A percentile compares a stretch with the other conserved stretches of the same genome.
phyloP scores from a whole-genome alignment of 2,329 filamentous ascomycete species.

The Epicoccum sorghinum region DNA sequence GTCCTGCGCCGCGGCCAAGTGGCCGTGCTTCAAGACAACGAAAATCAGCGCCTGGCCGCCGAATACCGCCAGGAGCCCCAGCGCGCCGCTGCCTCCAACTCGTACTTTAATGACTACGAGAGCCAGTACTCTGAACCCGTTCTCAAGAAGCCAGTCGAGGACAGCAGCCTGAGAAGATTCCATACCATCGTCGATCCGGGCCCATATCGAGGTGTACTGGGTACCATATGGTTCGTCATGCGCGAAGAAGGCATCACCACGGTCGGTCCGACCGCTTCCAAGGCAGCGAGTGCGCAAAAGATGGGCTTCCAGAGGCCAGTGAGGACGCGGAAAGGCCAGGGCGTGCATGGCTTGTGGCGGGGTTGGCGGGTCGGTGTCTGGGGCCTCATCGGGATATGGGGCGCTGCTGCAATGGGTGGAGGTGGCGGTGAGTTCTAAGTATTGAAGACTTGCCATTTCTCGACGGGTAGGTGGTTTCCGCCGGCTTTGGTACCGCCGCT shows the following conservation, averaged over 20 bases:
- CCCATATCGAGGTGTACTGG: conserved; percentile 82
- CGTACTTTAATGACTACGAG: conserved; percentile 6
- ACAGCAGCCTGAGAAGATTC: conserved; percentile 44
- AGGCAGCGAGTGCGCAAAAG: conserved; percentile 32
- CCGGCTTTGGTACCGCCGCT: no score
- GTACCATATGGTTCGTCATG: conserved; percentile 87
- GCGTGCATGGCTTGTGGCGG: conserved; percentile 70
- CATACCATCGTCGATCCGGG: conserved; percentile 82
- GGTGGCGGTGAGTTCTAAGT: conserved; percentile 46
- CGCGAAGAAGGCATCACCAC: conserved; percentile 74
- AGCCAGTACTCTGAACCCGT: conserved; percentile 10
- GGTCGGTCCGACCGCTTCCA: conserved; percentile 30
- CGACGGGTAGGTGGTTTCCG: background rate
- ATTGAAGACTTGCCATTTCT: background rate
- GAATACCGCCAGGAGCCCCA: conserved; percentile 32
- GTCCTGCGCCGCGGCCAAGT: conserved; percentile 89
- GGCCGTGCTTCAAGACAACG: conserved; percentile 58
- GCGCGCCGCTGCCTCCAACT: background rate
- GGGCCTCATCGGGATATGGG: conserved; percentile 77
- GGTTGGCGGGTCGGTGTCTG: conserved; percentile 81
- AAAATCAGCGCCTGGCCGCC: conserved; percentile 35
- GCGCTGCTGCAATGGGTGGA: conserved; percentile 63
- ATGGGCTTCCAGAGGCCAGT: conserved; percentile 42
- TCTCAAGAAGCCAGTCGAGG: conserved; percentile 24
- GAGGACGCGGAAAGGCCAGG: conserved; percentile 66